A percentile compares a stretch with the other conserved stretches of the same genome.
Evolutionary conservation across 345 rosid genomes (phyloP).

Genomic region (Populus simonii): DNA sequence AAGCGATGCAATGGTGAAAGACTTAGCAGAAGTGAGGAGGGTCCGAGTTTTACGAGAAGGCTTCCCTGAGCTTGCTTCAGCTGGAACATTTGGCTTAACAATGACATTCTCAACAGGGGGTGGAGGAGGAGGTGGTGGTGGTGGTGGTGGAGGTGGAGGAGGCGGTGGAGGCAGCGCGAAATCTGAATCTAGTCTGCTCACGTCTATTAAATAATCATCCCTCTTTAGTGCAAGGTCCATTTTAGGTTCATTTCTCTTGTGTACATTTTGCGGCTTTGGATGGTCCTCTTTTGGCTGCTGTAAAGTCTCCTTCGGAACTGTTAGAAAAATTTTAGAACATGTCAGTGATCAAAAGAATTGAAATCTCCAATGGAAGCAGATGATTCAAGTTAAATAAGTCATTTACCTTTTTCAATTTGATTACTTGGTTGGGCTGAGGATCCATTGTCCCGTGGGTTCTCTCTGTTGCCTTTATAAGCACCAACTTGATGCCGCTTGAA

Average conservation of each 20-base stretch:
- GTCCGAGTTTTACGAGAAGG: conserved; percentile 43
- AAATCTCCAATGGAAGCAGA: conserved; percentile 7
- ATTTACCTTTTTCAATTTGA: conserved; percentile 64
- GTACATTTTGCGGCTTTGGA: conserved; percentile 19
- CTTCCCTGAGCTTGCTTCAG: conserved; percentile 43
- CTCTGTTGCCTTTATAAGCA: conserved; percentile 64
- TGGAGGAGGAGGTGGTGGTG: conserved; percentile 55
- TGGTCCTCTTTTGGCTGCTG: conserved; percentile 33
- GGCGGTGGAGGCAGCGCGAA: conserved; percentile 49
- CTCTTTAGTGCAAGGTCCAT: conserved; percentile 25
- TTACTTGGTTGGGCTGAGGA: conserved; percentile 40
- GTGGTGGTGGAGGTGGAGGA: conserved; percentile 38
- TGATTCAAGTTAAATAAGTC: conserved; percentile 1
- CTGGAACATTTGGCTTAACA: conserved; percentile 47
- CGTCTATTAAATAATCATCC: conserved; percentile 59
- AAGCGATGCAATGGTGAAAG: conserved; percentile 86
- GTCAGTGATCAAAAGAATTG: background rate
- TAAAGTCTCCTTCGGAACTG: conserved; percentile 51
- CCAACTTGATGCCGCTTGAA: conserved; percentile 67
- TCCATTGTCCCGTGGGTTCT: conserved; percentile 43
- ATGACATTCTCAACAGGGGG: conserved; percentile 48
- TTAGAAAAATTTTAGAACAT: conserved; percentile 14
- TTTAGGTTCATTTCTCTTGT: conserved; percentile 4
- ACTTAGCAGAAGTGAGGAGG: conserved; percentile 57
- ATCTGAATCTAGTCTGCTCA: conserved; percentile 40